phyloP scores from a whole-genome alignment of 257 asterid species.

The Solanum pinnatisectum region DNA sequence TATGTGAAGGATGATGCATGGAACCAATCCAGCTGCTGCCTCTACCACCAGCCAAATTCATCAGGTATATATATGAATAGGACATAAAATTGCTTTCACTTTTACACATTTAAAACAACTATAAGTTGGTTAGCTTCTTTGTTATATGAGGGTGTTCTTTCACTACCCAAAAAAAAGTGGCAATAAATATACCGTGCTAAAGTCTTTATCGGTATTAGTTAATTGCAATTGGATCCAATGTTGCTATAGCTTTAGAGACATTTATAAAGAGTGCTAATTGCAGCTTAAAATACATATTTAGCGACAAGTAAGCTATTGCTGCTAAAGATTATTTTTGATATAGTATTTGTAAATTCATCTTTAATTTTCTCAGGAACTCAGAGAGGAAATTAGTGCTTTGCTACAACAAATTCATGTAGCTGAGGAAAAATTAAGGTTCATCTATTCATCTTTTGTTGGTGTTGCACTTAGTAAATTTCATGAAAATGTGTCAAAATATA shows the following conservation, averaged over 20 bases:
- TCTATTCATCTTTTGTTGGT: neutral
- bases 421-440: slow-evolving; percentile 9
- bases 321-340: no score
- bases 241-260: no score
- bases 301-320: no score
- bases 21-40: neutral
- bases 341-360: neutral
- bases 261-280: no score
- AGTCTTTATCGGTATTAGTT: no score
- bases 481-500: neutral
- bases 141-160: neutral
- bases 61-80: neutral
- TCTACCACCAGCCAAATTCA: neutral
- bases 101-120: neutral
- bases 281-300: no score
- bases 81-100: neutral
- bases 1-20: neutral
- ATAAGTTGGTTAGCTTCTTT: neutral
- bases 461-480: neutral
- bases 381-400: neutral
- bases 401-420: slow-evolving; percentile 6
- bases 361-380: slow-evolving; percentile 2
- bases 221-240: no score
- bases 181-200: no score
- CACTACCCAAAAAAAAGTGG: no score